Base-by-base conservation (phyloP, 2,329 filamentous ascomycete genomes). In the Claviceps digitariae region DNA sequence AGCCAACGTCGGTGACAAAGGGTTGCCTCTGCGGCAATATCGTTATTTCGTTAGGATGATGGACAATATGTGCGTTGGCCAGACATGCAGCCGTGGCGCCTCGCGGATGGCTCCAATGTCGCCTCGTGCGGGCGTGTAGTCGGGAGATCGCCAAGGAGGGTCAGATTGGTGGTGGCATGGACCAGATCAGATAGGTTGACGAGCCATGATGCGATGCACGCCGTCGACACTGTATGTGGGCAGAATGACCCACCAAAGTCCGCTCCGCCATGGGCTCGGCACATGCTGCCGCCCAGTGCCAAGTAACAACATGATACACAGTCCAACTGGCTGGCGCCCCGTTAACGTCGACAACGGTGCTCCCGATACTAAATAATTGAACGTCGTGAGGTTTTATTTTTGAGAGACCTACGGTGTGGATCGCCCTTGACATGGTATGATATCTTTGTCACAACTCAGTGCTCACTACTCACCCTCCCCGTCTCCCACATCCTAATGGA, bases 391-490 rank as follows among this genome's bases (percentile, higher is more conserved):
- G 13, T 25, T 15, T 23, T 2, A n/a, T n/a, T n/a, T n/a, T n/a
- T n/a, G n/a, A n/a, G n/a, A n/a, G n/a, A 23, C 20, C 5, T 23
- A 12, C 12, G 4, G 5, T 7, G 13, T 44, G 5, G 2, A 38
- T 38, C 27, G 17, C 12, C 9, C 36, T 43, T 23, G 34, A 20
- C 5, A 55, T 53, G 54, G 54, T 55, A 21, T 25, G 54, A 17
- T n/a, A 21, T 6, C 50, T 29, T 10, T 7, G 23, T 23, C 13
- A 9, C 9, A n/a, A n/a, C n/a, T n/a, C n/a, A n/a, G n/a, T n/a
- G n/a, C n/a, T n/a, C n/a, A n/a, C 20, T 6, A 20, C 29, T 20
- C 20, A 10, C 31, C 15, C 38, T 50, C 9, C 23, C 9, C 23
- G 17, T 7, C 17, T 7, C 25, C 21, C 29, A n/a, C n/a, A 44